A percentile compares a stretch with the other conserved stretches of the same genome.
These are phyloP conservation scores for Trichoderma lentiforme DNA, from an alignment of 2,329 filamentous ascomycete species.

Conservation along the genomic window DNA sequence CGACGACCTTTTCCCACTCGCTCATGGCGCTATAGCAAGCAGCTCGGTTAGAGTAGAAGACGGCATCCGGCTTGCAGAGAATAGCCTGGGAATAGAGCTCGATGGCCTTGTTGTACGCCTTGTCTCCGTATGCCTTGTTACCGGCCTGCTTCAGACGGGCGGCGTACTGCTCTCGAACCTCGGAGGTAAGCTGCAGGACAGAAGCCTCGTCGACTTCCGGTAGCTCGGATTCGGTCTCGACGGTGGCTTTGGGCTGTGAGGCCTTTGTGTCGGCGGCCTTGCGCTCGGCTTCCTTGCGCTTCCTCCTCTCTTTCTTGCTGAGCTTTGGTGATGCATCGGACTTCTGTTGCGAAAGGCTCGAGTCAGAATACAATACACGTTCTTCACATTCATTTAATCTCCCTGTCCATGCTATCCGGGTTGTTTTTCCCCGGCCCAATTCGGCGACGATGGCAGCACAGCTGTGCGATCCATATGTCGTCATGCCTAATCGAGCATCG, in stretches of 20 bases:
- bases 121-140: constrained; percentile 93
- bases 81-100: constrained; percentile 94
- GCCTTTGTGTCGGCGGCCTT: constrained; percentile 46
- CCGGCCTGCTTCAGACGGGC: constrained; percentile 90
- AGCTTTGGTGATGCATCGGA: constrained; percentile 60
- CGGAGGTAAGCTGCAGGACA: constrained; percentile 47
- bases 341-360: constrained; percentile 36
- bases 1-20: constrained; percentile 93
- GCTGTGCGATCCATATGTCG: constrained; percentile 2
- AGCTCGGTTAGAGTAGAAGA: constrained; percentile 98
- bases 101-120: constrained; percentile 91
- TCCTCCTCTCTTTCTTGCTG: constrained; percentile 86
- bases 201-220: constrained; percentile 63
- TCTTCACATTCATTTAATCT: background rate
- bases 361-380: background rate
- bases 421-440: background rate
- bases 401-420: background rate
- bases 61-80: constrained; percentile 92
- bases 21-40: constrained; percentile 93
- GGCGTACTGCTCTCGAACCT: constrained; percentile 83
- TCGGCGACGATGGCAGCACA: background rate
- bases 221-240: constrained; percentile 63
- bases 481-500: constrained; percentile 11
- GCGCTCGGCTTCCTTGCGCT: constrained; percentile 75
- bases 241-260: constrained; percentile 48